Evolutionary conservation across 495 filamentous ascomycete genomes (phyloP).

Genomic region (Penicillium antarcticum): DNA sequence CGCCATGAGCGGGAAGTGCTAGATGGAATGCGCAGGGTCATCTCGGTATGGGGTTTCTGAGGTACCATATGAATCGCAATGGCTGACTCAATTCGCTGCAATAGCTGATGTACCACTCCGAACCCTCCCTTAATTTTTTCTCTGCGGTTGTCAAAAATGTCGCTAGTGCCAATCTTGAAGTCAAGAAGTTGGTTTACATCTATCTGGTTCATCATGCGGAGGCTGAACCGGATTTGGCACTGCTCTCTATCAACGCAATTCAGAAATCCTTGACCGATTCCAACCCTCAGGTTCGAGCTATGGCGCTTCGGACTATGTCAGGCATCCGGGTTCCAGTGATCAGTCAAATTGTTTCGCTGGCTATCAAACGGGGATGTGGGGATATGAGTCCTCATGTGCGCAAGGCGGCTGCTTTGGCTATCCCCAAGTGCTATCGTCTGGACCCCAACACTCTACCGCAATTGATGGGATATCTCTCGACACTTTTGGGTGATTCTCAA

Average conservation of each 20-base stretch:
- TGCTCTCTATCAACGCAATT: constrained; percentile 96
- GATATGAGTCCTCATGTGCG: constrained; percentile 95
- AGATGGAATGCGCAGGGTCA: constrained; percentile 86
- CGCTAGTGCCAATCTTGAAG: constrained; percentile 82
- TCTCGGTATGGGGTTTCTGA: constrained; percentile 60
- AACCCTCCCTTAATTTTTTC: constrained; percentile 82
- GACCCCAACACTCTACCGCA: constrained; percentile 85
- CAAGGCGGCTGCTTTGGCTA: constrained; percentile 89
- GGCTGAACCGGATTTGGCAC: constrained; percentile 87
- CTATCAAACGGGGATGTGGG: constrained; percentile 84
- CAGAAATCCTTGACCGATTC: constrained; percentile 93
- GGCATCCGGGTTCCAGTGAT: constrained; percentile 97
- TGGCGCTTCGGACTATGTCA: constrained; percentile 92
- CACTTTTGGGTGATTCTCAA: constrained; percentile 81
- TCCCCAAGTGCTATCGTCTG: constrained; percentile 94
- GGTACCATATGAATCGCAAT: background rate
- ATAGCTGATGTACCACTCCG: constrained; percentile 89
- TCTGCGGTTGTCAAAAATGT: constrained; percentile 96
- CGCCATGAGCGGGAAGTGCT: constrained; percentile 89
- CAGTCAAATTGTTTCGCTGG: constrained; percentile 94
- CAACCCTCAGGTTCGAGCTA: constrained; percentile 83
- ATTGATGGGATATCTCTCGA: constrained; percentile 72
- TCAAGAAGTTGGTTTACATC: constrained; percentile 97
- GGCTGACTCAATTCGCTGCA: constrained; percentile 17
- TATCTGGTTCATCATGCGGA: constrained; percentile 96